Percentiles rank a stretch among this genome's conserved stretches.
Evolutionary conservation across 495 filamentous ascomycete species (phyloP).

Genomic region (Aspergillus diversus): DNA sequence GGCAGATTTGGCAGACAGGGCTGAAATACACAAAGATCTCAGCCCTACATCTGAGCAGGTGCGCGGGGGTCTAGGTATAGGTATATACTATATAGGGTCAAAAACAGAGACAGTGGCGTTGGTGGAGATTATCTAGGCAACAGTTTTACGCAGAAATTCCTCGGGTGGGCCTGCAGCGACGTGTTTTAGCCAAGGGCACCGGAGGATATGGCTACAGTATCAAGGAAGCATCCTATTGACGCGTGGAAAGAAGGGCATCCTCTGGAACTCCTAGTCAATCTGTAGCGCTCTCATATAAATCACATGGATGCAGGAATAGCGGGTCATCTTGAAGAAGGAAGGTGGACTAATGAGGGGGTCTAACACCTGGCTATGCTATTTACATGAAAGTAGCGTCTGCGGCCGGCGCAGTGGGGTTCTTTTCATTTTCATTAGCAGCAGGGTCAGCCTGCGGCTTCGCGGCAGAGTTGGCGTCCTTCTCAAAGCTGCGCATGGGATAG

Average conservation of each 20-base stretch:
- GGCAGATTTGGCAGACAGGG: no score
- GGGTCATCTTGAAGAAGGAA: constrained; percentile 11
- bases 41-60: not conserved
- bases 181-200: constrained; percentile 15
- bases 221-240: constrained; percentile 11
- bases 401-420: constrained; percentile 23
- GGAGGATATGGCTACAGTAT: constrained; percentile 15
- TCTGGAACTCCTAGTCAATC: no score
- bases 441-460: constrained; percentile 3
- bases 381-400: constrained; percentile 19
- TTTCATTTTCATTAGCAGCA: constrained; percentile 2
- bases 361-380: constrained; percentile 7
- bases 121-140: constrained; percentile 16
- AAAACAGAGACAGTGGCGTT: not conserved
- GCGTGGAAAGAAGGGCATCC: constrained; percentile 3
- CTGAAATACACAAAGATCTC: not conserved
- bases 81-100: not conserved
- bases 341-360: not conserved
- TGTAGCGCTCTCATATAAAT: no score
- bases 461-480: constrained; percentile 29
- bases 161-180: not conserved
- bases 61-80: constrained; percentile 1
- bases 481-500: constrained; percentile 66
- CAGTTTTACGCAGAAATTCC: constrained; percentile 14
- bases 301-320: constrained; percentile 10